These are phyloP conservation scores for Komagataella mondaviorum DNA, from an alignment of 805 yeast species.

Conservation along the genomic window DNA sequence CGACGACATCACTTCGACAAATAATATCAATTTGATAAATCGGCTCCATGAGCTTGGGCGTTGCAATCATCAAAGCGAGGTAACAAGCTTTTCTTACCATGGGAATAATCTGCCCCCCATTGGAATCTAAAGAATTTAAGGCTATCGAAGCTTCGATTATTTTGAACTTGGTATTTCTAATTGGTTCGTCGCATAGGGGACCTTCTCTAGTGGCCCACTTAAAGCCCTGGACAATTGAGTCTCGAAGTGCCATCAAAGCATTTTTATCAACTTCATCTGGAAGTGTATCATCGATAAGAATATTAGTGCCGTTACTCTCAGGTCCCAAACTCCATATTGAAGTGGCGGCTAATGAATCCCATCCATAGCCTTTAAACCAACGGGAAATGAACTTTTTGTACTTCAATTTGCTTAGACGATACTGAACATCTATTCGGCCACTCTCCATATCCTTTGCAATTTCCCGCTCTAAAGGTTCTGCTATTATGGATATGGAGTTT, in stretches of 20 bases:
- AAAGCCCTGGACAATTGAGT: slow-evolving; percentile 62
- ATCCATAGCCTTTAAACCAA: slow-evolving; percentile 42
- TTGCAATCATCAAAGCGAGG: slow-evolving; percentile 63
- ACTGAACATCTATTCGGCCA: slow-evolving; percentile 6
- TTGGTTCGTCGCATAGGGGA: slow-evolving; percentile 81
- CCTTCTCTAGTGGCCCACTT: slow-evolving; percentile 78
- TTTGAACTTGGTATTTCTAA: slow-evolving; percentile 57
- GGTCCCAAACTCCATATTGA: slow-evolving; percentile 74
- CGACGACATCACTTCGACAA: slow-evolving; percentile 27
- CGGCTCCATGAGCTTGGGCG: slow-evolving; percentile 78
- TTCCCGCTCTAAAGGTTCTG: slow-evolving; percentile 55
- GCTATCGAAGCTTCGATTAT: slow-evolving; percentile 49
- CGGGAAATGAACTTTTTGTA: slow-evolving; percentile 35
- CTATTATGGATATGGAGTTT: slow-evolving; percentile 51
- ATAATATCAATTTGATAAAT: slow-evolving; percentile 46
- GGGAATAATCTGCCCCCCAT: slow-evolving; percentile 66
- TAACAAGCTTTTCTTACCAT: slow-evolving; percentile 77
- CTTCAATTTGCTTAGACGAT: slow-evolving; percentile 9
- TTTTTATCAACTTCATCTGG: slow-evolving; percentile 55
- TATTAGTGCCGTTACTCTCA: slow-evolving; percentile 35
- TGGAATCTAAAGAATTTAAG: slow-evolving; percentile 30
- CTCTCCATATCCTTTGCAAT: slow-evolving; percentile 36
- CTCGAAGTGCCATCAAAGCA: slow-evolving; percentile 28
- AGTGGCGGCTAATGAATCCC: slow-evolving; percentile 80
- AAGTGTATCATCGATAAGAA: slow-evolving; percentile 59